These are phyloP conservation scores for Russula abietina DNA, from an alignment of 768 basidiomycete species.

Conservation along the genomic window DNA sequence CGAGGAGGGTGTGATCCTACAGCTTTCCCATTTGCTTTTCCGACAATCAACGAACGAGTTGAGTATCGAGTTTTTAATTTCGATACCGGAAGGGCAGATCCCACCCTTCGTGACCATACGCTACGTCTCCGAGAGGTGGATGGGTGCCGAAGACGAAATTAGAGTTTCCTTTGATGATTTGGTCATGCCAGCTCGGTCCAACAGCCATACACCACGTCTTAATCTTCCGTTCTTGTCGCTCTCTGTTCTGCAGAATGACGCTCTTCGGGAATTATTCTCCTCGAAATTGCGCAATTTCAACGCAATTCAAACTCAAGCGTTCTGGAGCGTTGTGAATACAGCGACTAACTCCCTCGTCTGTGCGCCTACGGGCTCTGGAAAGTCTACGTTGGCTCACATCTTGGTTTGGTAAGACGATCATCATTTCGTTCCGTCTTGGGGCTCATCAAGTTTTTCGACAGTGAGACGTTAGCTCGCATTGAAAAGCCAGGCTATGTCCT, in stretches of 20 bases:
- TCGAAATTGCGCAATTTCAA: constrained; percentile 57
- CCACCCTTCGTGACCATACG: constrained; percentile 69
- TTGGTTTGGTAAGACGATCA: constrained; percentile 59
- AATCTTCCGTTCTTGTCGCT: constrained; percentile 70
- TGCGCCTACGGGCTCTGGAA: constrained; percentile 77
- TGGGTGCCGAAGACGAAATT: constrained; percentile 80
- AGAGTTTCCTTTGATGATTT: constrained; percentile 58
- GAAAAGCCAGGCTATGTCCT: constrained; percentile 50
- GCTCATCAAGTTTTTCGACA: constrained; percentile 32
- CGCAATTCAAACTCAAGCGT: constrained; percentile 81
- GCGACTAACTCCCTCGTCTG: constrained; percentile 63
- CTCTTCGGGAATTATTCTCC: constrained; percentile 43
- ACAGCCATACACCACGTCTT: constrained; percentile 55
- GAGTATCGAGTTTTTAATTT: constrained; percentile 73
- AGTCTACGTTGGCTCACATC: constrained; percentile 65
- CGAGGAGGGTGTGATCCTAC: constrained; percentile 73
- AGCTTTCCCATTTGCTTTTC: constrained; percentile 66
- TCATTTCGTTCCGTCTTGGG: not conserved
- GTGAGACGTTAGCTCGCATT: constrained; percentile 48
- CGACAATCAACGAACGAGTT: constrained; percentile 56
- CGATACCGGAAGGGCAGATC: constrained; percentile 51
- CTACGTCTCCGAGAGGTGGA: constrained; percentile 86
- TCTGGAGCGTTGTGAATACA: constrained; percentile 75
- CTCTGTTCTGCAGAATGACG: constrained; percentile 43
- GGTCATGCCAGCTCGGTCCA: constrained; percentile 63